Evolutionary conservation across 495 filamentous ascomycete genomes (phyloP).

Genomic region (Xylona heveae): DNA sequence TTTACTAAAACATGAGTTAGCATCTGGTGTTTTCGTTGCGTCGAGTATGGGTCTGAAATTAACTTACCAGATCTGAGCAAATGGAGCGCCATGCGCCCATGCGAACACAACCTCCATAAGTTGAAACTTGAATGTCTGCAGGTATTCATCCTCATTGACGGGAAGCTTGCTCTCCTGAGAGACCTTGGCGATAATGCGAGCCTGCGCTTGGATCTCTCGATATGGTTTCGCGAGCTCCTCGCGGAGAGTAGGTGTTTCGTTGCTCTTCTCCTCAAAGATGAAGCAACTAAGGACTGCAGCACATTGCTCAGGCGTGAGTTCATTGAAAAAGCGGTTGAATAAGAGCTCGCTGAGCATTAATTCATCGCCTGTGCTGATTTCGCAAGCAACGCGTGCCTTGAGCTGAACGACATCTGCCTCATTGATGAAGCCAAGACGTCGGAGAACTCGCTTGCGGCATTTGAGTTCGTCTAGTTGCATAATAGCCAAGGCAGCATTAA

Average conservation of each 20-base stretch:
- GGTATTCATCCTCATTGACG: slow-evolving; percentile 82
- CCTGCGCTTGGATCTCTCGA: slow-evolving; percentile 65
- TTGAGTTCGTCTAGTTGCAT: slow-evolving; percentile 92
- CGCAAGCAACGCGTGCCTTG: slow-evolving; percentile 90
- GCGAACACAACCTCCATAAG: slow-evolving; percentile 91
- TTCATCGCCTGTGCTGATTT: slow-evolving; percentile 88
- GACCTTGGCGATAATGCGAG: slow-evolving; percentile 72
- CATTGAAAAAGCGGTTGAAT: slow-evolving; percentile 96
- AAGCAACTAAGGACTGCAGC: slow-evolving; percentile 78
- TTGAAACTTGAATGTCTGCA: slow-evolving; percentile 68
- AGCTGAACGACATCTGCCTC: slow-evolving; percentile 84
- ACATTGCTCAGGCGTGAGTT: slow-evolving; percentile 65
- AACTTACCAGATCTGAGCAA: slow-evolving; percentile 86
- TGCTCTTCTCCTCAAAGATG: slow-evolving; percentile 88
- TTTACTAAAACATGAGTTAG: slow-evolving; percentile 26
- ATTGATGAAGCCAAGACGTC: slow-evolving; percentile 88
- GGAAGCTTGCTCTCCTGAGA: slow-evolving; percentile 80
- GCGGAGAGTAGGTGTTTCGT: slow-evolving; percentile 41
- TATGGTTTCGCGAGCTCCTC: slow-evolving; percentile 75
- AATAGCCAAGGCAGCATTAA: slow-evolving; percentile 58
- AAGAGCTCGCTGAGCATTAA: slow-evolving; percentile 78
- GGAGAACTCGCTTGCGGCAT: slow-evolving; percentile 84
- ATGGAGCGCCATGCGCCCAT: slow-evolving; percentile 82
- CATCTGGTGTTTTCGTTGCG: not conserved
- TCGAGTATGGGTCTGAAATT: not conserved